phyloP scores from a whole-genome alignment of 2,329 filamentous ascomycete species.

The Aaosphaeria arxii region DNA sequence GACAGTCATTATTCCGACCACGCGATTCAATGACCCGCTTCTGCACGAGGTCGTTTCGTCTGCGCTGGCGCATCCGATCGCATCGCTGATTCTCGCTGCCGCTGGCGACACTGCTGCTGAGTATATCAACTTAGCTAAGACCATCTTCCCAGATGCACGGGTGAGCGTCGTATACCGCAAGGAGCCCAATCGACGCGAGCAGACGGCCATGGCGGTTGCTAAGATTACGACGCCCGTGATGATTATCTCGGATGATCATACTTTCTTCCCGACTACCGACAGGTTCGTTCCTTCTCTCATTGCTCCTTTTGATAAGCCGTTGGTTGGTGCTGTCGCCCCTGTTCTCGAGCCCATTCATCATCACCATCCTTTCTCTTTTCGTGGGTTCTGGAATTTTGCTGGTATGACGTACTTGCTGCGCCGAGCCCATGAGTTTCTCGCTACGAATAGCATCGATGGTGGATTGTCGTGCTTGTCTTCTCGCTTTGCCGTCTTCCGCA shows the following conservation, averaged over 20 bases:
- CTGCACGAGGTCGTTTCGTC: slow-evolving; percentile 45
- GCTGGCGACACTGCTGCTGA: slow-evolving; percentile 20
- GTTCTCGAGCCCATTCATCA: slow-evolving; percentile 2
- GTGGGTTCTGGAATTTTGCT: slow-evolving; percentile 18
- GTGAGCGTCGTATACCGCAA: slow-evolving; percentile 20
- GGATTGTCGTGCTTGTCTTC: slow-evolving; percentile 18
- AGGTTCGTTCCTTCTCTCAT: slow-evolving; percentile 44
- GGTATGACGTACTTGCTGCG: slow-evolving; percentile 20
- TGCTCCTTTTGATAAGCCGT: slow-evolving; percentile 27
- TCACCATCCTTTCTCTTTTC: not conserved
- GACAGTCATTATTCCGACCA: slow-evolving; percentile 53
- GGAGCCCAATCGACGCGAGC: slow-evolving; percentile 44
- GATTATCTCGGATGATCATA: slow-evolving; percentile 53
- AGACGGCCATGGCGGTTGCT: slow-evolving; percentile 44
- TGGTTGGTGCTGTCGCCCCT: slow-evolving; percentile 9
- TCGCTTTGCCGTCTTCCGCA: slow-evolving; percentile 14
- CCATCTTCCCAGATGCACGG: slow-evolving; percentile 29
- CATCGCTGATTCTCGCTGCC: slow-evolving; percentile 48
- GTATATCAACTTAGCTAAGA: slow-evolving; percentile 30
- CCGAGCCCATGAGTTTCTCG: slow-evolving; percentile 17
- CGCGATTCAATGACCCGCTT: slow-evolving; percentile 41
- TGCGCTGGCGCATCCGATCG: slow-evolving; percentile 40
- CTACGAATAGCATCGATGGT: slow-evolving; percentile 20
- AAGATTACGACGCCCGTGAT: slow-evolving; percentile 42
- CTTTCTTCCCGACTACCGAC: slow-evolving; percentile 44